A percentile compares a stretch with the other conserved stretches of the same genome.
Evolutionary conservation across 2,329 filamentous ascomycete genomes (phyloP).

Genomic region (Apiospora phragmitis): DNA sequence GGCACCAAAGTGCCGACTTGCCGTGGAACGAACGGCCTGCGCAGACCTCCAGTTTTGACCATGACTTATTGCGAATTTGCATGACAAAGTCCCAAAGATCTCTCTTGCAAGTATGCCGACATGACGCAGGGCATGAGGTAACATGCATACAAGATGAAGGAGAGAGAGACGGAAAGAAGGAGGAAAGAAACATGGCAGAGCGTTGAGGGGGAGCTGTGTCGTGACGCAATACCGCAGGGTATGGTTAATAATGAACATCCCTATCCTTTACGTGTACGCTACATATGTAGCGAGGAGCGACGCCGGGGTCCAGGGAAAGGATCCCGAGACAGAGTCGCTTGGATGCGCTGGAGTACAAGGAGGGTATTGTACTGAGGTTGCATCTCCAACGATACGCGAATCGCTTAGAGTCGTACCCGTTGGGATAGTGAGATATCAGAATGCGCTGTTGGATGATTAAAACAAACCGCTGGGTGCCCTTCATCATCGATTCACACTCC

Average conservation of each 20-base stretch:
- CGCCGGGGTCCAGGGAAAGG: background rate
- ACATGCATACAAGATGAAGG: background rate
- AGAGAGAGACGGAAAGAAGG: background rate
- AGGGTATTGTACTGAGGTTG: background rate
- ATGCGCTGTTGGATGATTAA: background rate
- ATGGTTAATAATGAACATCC: background rate
- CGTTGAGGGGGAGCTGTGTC: background rate
- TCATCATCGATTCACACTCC: background rate
- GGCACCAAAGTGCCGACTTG: background rate
- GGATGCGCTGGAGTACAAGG: no score
- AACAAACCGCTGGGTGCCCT: background rate
- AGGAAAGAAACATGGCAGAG: background rate
- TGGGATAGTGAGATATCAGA: background rate
- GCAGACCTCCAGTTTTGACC: background rate
- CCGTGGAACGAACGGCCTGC: background rate
- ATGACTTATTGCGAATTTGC: background rate
- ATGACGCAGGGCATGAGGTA: background rate
- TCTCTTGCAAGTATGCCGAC: background rate
- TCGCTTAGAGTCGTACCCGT: background rate
- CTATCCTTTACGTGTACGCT: background rate
- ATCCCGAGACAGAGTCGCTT: background rate
- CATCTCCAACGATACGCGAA: conserved; percentile 5
- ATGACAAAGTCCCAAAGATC: background rate
- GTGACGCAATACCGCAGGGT: background rate
- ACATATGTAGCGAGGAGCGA: background rate